phyloP scores from a whole-genome alignment of 768 basidiomycete species.

The Panus rudis region DNA sequence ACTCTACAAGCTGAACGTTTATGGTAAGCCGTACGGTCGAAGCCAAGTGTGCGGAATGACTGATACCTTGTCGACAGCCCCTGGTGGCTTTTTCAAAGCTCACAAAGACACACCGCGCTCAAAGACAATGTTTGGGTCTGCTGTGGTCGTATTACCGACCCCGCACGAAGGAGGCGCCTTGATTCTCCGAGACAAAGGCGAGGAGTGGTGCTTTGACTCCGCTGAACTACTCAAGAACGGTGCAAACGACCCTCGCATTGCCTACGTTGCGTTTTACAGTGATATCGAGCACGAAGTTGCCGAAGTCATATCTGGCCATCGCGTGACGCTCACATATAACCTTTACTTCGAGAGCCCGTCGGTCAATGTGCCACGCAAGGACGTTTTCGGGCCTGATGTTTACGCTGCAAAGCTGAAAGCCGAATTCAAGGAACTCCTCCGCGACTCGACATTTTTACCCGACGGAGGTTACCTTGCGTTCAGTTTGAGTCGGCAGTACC shows the following conservation, averaged over 20 bases:
- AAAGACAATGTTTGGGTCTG: conserved; percentile 42
- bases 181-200: conserved; percentile 20
- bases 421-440: conserved; percentile 23
- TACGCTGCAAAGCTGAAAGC: conserved; percentile 9
- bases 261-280: conserved; percentile 36
- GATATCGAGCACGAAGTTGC: conserved; percentile 41
- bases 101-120: conserved; percentile 43
- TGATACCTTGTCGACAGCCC: conserved; percentile 18
- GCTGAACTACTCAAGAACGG: conserved; percentile 17
- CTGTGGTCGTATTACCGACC: conserved; percentile 45
- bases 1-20: conserved; percentile 41
- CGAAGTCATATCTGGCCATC: conserved; percentile 33
- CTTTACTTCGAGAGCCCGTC: conserved; percentile 20
- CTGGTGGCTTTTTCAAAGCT: conserved; percentile 42
- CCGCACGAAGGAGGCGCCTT: conserved; percentile 39
- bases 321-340: conserved; percentile 41
- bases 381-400: background rate
- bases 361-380: background rate
- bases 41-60: background rate
- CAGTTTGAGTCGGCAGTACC: conserved; percentile 31
- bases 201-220: conserved; percentile 35
- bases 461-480: conserved; percentile 36
- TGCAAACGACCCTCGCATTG: conserved; percentile 15
- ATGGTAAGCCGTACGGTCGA: conserved; percentile 25
- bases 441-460: conserved; percentile 28